These are phyloP conservation scores for Aegilops umbellulata DNA, from an alignment of 176 grass and related monocot species.

Conservation along the genomic window DNA sequence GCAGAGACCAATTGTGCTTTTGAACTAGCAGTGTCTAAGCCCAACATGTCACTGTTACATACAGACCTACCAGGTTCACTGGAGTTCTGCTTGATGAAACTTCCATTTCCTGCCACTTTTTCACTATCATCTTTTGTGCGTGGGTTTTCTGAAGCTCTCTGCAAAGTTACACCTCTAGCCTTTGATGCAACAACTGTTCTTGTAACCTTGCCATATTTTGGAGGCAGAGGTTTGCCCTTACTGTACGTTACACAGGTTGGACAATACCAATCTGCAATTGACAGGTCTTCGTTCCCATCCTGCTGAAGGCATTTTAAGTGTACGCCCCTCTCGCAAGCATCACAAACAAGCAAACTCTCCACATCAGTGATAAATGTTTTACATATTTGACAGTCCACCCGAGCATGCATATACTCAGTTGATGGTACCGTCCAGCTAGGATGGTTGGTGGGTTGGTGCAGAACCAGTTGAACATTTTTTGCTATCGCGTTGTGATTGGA, in stretches of 20 bases:
- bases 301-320: constrained; percentile 64
- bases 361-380: constrained; percentile 40
- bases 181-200: constrained; percentile 43
- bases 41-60: not conserved
- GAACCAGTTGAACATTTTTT: constrained; percentile 39
- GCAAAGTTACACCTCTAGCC: constrained; percentile 13
- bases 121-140: constrained; percentile 33
- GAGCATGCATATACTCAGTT: constrained; percentile 60
- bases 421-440: constrained; percentile 59
- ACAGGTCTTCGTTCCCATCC: constrained; percentile 41
- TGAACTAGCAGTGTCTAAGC: constrained; percentile 19
- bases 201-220: constrained; percentile 82
- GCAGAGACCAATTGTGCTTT: constrained; percentile 17
- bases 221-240: constrained; percentile 60
- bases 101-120: constrained; percentile 37
- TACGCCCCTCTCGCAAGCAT: constrained; percentile 69
- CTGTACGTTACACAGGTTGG: constrained; percentile 44
- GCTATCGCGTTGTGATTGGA: constrained; percentile 50
- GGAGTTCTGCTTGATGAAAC: constrained; percentile 19
- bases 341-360: constrained; percentile 68
- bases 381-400: constrained; percentile 61
- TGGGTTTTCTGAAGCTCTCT: constrained; percentile 32
- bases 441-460: constrained; percentile 37
- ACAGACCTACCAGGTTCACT: not conserved
- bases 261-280: constrained; percentile 75